Conservation (phyloP, 2,329 filamentous ascomycete genomes). For the Xylaria digitata region DNA sequence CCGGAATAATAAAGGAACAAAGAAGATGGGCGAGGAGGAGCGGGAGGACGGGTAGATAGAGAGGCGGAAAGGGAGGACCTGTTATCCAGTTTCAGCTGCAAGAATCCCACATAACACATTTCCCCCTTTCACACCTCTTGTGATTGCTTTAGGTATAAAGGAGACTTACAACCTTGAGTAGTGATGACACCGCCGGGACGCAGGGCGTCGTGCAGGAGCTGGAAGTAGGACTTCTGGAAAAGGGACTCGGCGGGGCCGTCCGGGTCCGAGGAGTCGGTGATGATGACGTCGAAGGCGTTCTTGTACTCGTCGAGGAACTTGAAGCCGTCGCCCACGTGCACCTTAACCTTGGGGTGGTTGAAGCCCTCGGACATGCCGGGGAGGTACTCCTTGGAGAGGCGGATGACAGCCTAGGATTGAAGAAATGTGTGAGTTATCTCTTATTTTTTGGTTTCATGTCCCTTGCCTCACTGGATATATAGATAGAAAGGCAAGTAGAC, state of each 20-base stretch:
- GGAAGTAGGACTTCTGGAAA: slow-evolving; percentile 99
- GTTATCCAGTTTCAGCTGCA: slow-evolving; percentile 37
- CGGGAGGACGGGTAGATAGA: slow-evolving; percentile 20
- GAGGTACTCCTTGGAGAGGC: slow-evolving; percentile 97
- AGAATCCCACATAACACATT: slow-evolving; percentile 40
- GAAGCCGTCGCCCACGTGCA: slow-evolving; percentile 96
- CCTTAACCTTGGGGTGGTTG: slow-evolving; percentile 91
- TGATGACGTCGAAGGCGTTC: slow-evolving; percentile 98
- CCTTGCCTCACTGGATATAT: background rate
- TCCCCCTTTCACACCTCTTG: slow-evolving; percentile 20
- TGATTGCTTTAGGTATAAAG: slow-evolving; percentile 66
- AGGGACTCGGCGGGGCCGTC: slow-evolving; percentile 95
- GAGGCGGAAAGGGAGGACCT: slow-evolving; percentile 37
- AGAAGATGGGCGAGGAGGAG: background rate
- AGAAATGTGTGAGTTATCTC: background rate
- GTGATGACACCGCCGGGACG: slow-evolving; percentile 97
- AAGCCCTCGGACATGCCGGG: slow-evolving; percentile 94
- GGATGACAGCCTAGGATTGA: slow-evolving; percentile 80
- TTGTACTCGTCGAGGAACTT: slow-evolving; percentile 97
- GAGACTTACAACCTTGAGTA: slow-evolving; percentile 99
- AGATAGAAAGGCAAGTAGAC: background rate
- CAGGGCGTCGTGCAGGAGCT: slow-evolving; percentile 89
- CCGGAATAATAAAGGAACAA: slow-evolving; percentile 3
- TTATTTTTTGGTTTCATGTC: background rate
- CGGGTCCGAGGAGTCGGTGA: slow-evolving; percentile 97